phyloP scores from a whole-genome alignment of 139 green algal species.

The Nannochloris sp. region DNA sequence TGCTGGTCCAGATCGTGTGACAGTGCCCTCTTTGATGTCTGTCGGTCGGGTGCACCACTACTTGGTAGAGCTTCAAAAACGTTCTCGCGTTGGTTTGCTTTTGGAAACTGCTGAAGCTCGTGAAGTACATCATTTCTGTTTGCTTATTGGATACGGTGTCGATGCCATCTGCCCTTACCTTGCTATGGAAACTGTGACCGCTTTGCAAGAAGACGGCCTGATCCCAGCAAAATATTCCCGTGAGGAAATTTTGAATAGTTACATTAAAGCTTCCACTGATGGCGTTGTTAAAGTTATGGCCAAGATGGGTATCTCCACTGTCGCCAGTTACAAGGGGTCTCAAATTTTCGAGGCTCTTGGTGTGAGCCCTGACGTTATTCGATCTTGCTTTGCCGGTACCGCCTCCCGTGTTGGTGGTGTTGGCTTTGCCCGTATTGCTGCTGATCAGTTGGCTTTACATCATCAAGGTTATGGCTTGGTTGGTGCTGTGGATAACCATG shows the following conservation, averaged over 20 bases:
- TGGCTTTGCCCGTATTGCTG: conserved; percentile 47
- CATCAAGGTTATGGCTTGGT: conserved; percentile 48
- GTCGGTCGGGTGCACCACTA: conserved; percentile 84
- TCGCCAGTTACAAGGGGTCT: conserved; percentile 93
- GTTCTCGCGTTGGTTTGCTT: conserved; percentile 65
- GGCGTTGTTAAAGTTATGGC: conserved; percentile 77
- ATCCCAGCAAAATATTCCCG: conserved; percentile 36
- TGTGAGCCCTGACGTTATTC: conserved; percentile 70
- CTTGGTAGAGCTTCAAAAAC: conserved; percentile 60
- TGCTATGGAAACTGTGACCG: conserved; percentile 74
- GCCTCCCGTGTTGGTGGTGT: conserved; percentile 70
- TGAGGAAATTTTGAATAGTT: conserved; percentile 58
- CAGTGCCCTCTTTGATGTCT: conserved; percentile 76
- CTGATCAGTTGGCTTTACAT: conserved; percentile 70
- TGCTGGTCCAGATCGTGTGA: conserved; percentile 44
- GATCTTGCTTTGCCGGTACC: conserved; percentile 82
- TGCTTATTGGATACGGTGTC: conserved; percentile 83
- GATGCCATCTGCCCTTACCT: conserved; percentile 94
- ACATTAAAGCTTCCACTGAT: conserved; percentile 66
- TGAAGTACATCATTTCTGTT: conserved; percentile 90
- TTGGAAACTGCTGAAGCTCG: conserved; percentile 74
- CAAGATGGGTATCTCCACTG: conserved; percentile 96
- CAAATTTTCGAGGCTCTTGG: conserved; percentile 96
- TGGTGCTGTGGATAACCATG: conserved; percentile 34
- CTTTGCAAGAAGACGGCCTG: conserved; percentile 68